Evolutionary conservation across 164 flowering plant species (phyloP).

Genomic region (Cinnamomum chago): DNA sequence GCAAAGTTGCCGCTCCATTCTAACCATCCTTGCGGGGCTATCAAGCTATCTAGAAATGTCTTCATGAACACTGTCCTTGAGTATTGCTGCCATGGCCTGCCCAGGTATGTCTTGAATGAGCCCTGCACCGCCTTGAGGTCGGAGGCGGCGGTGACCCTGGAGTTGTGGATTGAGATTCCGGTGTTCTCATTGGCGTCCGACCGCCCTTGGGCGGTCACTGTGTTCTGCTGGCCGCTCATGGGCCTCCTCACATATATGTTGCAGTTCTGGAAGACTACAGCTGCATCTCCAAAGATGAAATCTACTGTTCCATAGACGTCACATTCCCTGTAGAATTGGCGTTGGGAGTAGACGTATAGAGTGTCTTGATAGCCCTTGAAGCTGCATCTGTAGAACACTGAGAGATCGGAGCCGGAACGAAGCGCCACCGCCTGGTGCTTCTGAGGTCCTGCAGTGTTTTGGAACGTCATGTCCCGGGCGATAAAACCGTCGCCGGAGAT

Average conservation of each 20-base stretch:
- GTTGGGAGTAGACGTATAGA: conserved; percentile 41
- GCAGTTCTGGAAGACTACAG: conserved; percentile 53
- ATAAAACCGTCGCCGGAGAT: conserved; percentile 51
- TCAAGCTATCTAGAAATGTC: neutral
- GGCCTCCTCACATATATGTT: conserved; percentile 43
- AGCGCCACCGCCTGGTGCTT: conserved; percentile 62
- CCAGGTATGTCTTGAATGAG: conserved; percentile 1
- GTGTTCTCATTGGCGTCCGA: conserved; percentile 7
- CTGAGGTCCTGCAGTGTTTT: conserved; percentile 60
- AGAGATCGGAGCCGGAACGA: conserved; percentile 52
- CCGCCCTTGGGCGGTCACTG: conserved; percentile 31
- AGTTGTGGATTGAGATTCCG: conserved; percentile 7
- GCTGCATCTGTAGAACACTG: conserved; percentile 54
- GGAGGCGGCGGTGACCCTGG: conserved; percentile 4
- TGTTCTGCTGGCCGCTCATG: conserved; percentile 20
- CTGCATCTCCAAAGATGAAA: conserved; percentile 58
- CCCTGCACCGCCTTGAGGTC: conserved; percentile 5
- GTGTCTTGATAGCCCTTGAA: conserved; percentile 66
- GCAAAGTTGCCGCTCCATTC: conserved; percentile 7
- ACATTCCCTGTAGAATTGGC: conserved; percentile 50
- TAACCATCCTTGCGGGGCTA: neutral
- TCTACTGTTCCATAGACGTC: conserved; percentile 55
- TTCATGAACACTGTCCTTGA: conserved; percentile 8
- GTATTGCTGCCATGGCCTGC: conserved; percentile 4
- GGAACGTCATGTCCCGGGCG: conserved; percentile 46